Conservation (phyloP, 495 filamentous ascomycete genomes). For the Lophiostoma macrostomum region DNA sequence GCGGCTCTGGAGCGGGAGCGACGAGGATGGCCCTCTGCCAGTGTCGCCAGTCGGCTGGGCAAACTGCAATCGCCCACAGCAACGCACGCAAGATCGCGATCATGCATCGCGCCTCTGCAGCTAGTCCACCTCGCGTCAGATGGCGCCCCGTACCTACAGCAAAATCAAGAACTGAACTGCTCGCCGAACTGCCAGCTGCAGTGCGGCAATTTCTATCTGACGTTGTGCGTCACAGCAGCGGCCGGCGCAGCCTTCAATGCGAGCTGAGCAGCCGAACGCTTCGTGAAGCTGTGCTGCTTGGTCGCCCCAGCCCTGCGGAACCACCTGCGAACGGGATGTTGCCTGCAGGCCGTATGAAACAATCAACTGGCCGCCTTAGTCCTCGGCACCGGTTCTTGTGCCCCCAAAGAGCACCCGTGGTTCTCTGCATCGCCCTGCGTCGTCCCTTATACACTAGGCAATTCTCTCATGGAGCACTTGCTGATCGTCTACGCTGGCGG, state of each 20-base stretch:
- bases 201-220: slow-evolving; percentile 25
- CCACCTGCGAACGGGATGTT: slow-evolving; percentile 17
- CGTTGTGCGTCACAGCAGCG: slow-evolving; percentile 27
- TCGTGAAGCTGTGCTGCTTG: neutral
- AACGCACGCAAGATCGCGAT: neutral
- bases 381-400: neutral
- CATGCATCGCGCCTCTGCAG: neutral
- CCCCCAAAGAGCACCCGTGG: neutral
- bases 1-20: slow-evolving; percentile 25
- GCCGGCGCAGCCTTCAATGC: slow-evolving; percentile 24
- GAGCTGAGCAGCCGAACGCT: neutral
- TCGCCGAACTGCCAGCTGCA: neutral
- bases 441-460: no score
- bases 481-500: no score
- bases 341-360: slow-evolving; percentile 23
- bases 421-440: neutral
- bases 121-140: neutral
- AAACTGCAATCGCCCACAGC: neutral
- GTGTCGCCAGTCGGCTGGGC: no score
- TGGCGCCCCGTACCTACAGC: no score
- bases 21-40: no score
- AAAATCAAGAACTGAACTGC: no score
- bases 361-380: slow-evolving; percentile 23
- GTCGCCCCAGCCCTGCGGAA: neutral
- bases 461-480: neutral